Evolutionary conservation across 208 protist species (phyloP), one percentile per base, ranked within the genome.

Genomic region (Leishmania major): DNA sequence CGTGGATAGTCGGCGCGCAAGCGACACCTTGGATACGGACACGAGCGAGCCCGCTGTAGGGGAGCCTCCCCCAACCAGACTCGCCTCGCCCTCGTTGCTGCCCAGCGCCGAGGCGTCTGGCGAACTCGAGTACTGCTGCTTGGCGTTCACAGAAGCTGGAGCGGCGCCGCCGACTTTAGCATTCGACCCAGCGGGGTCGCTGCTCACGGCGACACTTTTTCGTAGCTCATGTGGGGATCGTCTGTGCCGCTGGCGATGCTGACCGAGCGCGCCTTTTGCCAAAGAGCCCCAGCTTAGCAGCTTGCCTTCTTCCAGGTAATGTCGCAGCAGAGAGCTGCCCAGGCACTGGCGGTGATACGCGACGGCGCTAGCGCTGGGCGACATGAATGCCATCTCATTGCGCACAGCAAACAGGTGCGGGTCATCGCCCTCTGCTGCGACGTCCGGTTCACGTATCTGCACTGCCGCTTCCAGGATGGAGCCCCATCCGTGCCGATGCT

Each of bases 211-310:
- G 35, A 10, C 25, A 64, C 25, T 31, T 28, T 31, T 45, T 51
- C 35, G 37, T 31, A 19, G 4, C 22, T 8, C 75, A 22, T 7
- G 57, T 28, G 55, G 66, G 40, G 45, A n/a, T 51, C 45, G 80
- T 5, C 28, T 11, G 35, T 59, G 57, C 47, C 55, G 67, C 69
- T 80, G 75, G 3, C 74, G 77, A 43, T 40, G 64, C 55, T 73
- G 73, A 17, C 88, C 88, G 19, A 91, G 76, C 17, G 88, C 88
- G 74, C 80, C 79, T 62, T 88, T 82, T 66, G 81, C 51, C n/a
- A 75, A 25, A 3, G 80, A 85, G 8, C 88, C 86, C 88, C 88
- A 91, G 69, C 83, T 79, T 40, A 89, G 45, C 57, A 91, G 69
- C 62, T 72, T 78, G 17, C 88, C 88, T 0, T 88, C 47, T 28